Base-by-base conservation (phyloP, 2,329 filamentous ascomycete species). In the Trichoderma breve region DNA sequence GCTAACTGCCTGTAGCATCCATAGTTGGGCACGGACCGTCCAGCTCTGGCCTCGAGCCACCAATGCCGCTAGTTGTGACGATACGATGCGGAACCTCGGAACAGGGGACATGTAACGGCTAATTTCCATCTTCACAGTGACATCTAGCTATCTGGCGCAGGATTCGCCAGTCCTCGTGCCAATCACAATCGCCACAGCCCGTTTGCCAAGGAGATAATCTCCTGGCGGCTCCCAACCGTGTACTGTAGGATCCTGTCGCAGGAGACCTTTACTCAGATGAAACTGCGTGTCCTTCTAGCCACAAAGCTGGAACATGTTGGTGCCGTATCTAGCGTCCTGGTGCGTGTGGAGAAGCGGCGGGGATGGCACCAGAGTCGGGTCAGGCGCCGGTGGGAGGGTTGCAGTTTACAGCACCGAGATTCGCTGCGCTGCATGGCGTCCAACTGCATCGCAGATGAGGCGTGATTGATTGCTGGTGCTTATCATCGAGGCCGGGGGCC, bases 301-400 rank as follows among this genome's bases (percentile, higher is more conserved):
- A 18, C 53, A 18, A 53, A 30, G 28, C 34, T 43, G 64, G 64
- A 43, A 67, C 64, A 67, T 58, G 51, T 34, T 67, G 53, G 51
- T 47, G 65, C 55, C 65, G 65, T 32, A 51, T 69, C 67, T 24
- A 62, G 67, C 55, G 67, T 30, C 66, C 55, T n/a, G 32, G 67
- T 70, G 67, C 67, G 67, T 62, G 67, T 70, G 67, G 67, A 70
- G 67, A 53, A 53, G 57, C 28, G 57, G 67, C 57, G 64, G 64
- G 32, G 67, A 70, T 70, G 67, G 57, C 28, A 70, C 67, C 67
- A 70, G 39, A 70, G 58, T 61, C 39, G 39, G 67, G 39, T 18
- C 21, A 36, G 67, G 67, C 43, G 28, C 57, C 67, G 57, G 34
- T 36, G 36, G 66, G 57, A 53, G 67, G 51, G 14, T 57, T 70